Evolutionary conservation across 768 basidiomycete genomes (phyloP), one percentile per base, ranked within the genome.

Genomic region (Austroboletus festivus): DNA sequence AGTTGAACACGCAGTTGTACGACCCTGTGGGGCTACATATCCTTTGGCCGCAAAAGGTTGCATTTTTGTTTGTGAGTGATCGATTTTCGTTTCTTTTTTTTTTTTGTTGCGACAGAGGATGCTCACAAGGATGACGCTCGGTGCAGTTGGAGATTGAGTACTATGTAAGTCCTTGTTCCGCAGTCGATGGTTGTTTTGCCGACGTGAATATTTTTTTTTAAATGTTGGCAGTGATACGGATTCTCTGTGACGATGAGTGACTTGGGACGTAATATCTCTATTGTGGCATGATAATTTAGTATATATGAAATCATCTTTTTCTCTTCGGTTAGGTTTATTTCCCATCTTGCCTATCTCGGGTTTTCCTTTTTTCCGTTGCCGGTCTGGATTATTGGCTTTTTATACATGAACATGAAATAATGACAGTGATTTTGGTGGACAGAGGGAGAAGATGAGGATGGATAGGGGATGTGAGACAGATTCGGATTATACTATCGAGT

Each of bases 91-190:
- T n/a, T n/a, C n/a, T n/a, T n/a, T n/a, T n/a, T n/a, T 22, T 33
- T 46, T 42, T 31, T 12, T n/a, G 24, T 2, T 20, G 3, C 20
- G 6, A 43, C n/a, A 39, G 39, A 23, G 40, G 12, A 7, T 33
- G 12, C 31, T 33, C n/a, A 37, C 18, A 5, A n/a, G 8, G 35
- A 58, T 19, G 2, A n/a, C 15, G 44, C 44, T 33, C 7, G 10
- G 24, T 39, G 39, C 58, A 97, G 94, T 77, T 97, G 58, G 94
- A 97, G 73, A 89, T 97, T 50, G 94, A 97, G 61, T 93, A 93
- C 71, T 93, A 93, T 69, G 87, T 89, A 46, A 71, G 87, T 79
- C 12, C 2, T 5, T 38, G 38, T 37, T 18, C 18, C 2, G n/a
- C 5, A 0, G 18, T 1, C n/a, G n/a, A 18, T 7, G 33, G 2